Conservation (phyloP, 495 filamentous ascomycete species). For the Evansstolkia leycettana region DNA sequence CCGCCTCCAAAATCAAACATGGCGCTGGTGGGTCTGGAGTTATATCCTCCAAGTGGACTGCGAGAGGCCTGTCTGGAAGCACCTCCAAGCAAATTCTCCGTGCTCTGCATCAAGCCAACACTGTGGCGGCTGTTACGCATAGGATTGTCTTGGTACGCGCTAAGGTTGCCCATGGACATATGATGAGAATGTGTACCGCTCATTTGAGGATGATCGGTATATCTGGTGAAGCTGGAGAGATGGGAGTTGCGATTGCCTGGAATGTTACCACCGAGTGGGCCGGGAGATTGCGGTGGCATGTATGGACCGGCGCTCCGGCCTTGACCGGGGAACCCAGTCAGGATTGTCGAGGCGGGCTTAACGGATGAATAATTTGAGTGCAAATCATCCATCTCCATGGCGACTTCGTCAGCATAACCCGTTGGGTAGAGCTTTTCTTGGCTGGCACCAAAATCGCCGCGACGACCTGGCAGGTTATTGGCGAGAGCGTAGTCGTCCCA, state of each 20-base stretch:
- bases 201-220: conserved; percentile 36
- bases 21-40: conserved; percentile 52
- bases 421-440: conserved; percentile 52
- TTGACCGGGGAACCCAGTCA: conserved; percentile 71
- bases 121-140: conserved; percentile 34
- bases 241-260: conserved; percentile 42
- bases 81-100: conserved; percentile 45
- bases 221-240: conserved; percentile 40
- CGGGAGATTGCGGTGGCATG: conserved; percentile 72
- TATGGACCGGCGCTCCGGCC: conserved; percentile 43
- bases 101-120: conserved; percentile 39
- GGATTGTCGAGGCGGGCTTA: conserved; percentile 81
- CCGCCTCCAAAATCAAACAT: conserved; percentile 64
- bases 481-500: conserved; percentile 96
- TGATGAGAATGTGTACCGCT: conserved; percentile 34
- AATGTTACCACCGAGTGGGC: conserved; percentile 46
- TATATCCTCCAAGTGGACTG: conserved; percentile 35
- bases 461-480: conserved; percentile 85
- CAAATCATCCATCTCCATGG: conserved; percentile 94
- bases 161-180: conserved; percentile 51
- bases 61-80: conserved; percentile 36
- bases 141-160: conserved; percentile 41
- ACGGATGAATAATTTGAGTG: conserved; percentile 92
- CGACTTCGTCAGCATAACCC: conserved; percentile 49
- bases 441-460: conserved; percentile 41